Evolutionary conservation across 1,139 yeast species (phyloP).

Genomic region (Candida dubliniensis): DNA sequence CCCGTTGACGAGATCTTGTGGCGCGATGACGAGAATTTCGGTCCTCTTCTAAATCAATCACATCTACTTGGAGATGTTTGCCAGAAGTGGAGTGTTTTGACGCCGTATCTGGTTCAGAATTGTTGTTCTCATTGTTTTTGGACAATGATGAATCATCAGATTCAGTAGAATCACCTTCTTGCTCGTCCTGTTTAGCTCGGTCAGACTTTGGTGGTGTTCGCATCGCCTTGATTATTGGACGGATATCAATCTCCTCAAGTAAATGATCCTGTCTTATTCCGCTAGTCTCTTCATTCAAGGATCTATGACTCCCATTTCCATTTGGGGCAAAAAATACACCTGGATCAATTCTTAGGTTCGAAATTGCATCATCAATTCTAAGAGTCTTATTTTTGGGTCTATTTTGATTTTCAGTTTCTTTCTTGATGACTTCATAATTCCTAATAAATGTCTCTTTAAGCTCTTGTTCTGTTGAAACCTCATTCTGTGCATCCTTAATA

Average conservation of each 20-base stretch:
- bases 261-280: too few relatives aligned
- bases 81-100: background rate
- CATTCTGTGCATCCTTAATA: background rate
- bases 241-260: too few relatives aligned
- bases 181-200: too few relatives aligned
- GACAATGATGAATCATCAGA: too few relatives aligned
- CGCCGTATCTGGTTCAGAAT: background rate
- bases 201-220: too few relatives aligned
- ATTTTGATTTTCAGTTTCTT: background rate
- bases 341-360: background rate
- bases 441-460: background rate
- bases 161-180: too few relatives aligned
- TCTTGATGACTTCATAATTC: background rate
- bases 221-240: too few relatives aligned
- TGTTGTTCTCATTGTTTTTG: background rate
- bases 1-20: background rate
- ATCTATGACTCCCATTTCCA: too few relatives aligned
- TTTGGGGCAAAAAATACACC: background rate
- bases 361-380: background rate
- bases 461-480: background rate
- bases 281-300: too few relatives aligned
- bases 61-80: background rate
- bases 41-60: background rate
- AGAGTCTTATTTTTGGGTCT: slow-evolving; percentile 1
- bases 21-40: background rate